phyloP scores from a whole-genome alignment of 2,329 filamentous ascomycete species.

The Huntiella abstrusa region DNA sequence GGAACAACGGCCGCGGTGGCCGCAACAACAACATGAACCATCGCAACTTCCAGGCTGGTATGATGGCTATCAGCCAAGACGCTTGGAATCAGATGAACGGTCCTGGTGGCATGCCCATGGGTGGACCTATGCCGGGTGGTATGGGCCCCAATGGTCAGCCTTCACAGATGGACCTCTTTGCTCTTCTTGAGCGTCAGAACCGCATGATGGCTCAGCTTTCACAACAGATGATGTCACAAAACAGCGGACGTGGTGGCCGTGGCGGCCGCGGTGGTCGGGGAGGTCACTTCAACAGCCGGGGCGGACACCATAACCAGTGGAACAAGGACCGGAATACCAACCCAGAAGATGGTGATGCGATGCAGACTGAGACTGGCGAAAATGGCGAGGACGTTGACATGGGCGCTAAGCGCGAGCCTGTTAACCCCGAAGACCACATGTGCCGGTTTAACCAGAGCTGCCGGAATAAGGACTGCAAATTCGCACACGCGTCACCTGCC shows the following conservation, averaged over 20 bases:
- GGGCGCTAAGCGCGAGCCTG: constrained; percentile 33
- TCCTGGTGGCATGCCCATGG: constrained; percentile 2
- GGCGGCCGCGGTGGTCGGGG: constrained; percentile 38
- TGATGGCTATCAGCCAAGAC: constrained; percentile 21
- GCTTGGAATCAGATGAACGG: constrained; percentile 24
- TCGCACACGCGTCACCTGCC: constrained; percentile 84
- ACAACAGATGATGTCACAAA: constrained; percentile 32
- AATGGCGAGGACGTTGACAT: constrained; percentile 45
- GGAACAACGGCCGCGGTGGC: constrained; percentile 15
- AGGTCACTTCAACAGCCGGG: constrained; percentile 35
- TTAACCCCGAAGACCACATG: constrained; percentile 44
- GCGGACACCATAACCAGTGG: constrained; percentile 22
- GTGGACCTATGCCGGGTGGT: constrained; percentile 2
- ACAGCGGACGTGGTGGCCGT: constrained; percentile 24
- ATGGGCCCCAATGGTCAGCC: constrained; percentile 18
- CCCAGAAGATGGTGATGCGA: constrained; percentile 18
- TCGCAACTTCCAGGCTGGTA: constrained; percentile 31
- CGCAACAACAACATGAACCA: constrained; percentile 26
- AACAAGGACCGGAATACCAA: constrained; percentile 12
- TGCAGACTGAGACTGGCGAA: constrained; percentile 17
- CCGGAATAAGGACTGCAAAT: constrained; percentile 76
- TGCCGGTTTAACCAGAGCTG: constrained; percentile 86
- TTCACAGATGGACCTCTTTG: constrained; percentile 37
- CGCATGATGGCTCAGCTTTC: constrained; percentile 66
- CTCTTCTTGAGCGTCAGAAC: constrained; percentile 73